These are phyloP conservation scores for Rhodosporidiobolus sp. DNA, from an alignment of 768 basidiomycete species.

Conservation along the genomic window DNA sequence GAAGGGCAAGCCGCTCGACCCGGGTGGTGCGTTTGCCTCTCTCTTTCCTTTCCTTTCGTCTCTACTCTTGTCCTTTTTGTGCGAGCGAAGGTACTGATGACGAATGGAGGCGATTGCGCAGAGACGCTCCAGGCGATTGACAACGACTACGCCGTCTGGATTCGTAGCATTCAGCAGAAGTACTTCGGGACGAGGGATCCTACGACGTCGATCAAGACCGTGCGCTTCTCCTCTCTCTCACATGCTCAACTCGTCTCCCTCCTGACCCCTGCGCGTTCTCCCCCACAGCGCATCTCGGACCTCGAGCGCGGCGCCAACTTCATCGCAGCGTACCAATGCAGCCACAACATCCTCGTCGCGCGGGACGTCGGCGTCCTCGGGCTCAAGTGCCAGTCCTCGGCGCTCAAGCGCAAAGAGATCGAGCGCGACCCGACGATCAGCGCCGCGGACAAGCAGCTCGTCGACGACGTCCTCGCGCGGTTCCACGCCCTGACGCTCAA, in stretches of 20 bases:
- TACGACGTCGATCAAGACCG: not conserved
- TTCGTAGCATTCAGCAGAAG: not conserved
- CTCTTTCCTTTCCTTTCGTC: too few relatives aligned
- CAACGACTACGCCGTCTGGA: not conserved
- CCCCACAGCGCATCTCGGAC: not conserved
- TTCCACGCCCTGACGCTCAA: conserved; percentile 11
- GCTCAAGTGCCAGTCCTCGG: not conserved
- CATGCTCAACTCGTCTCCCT: not conserved
- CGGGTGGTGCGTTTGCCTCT: not conserved
- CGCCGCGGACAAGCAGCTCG: too few relatives aligned
- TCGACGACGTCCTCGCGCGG: not conserved
- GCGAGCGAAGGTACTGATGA: not conserved
- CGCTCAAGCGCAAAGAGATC: not conserved
- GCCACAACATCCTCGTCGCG: not conserved
- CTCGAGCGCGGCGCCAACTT: not conserved
- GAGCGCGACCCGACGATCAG: too few relatives aligned
- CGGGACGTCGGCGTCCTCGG: not conserved
- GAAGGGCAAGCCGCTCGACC: conserved; percentile 5
- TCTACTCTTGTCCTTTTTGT: not conserved
- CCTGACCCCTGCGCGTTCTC: too few relatives aligned
- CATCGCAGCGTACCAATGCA: not conserved
- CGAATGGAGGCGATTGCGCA: not conserved
- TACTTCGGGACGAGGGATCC: not conserved
- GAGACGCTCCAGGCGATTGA: not conserved
- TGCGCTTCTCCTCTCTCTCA: not conserved